Evolutionary conservation across 331 rosid genomes (phyloP).

Genomic region (Telfairia occidentalis): DNA sequence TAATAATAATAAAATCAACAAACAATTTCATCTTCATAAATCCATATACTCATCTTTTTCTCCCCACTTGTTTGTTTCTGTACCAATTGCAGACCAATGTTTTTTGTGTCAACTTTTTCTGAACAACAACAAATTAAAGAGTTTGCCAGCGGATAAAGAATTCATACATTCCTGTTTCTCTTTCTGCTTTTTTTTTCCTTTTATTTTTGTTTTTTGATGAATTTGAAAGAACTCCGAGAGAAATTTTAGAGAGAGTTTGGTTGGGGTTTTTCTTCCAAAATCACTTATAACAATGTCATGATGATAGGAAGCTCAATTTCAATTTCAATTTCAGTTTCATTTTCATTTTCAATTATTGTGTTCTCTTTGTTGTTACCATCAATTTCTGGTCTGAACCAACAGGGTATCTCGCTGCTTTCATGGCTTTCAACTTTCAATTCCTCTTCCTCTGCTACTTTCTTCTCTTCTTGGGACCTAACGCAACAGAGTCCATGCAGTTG

Average conservation of each 20-base stretch:
- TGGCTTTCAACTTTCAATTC: constrained; percentile 81
- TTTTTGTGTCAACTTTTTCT: constrained; percentile 3
- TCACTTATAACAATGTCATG: not conserved
- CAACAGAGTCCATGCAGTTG: constrained; percentile 68
- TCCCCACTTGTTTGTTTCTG: not conserved
- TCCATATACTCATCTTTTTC: not conserved
- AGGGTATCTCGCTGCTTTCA: constrained; percentile 76
- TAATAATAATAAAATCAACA: not conserved
- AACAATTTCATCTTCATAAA: not conserved
- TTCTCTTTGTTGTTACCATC: constrained; percentile 28
- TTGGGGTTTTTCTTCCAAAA: not conserved
- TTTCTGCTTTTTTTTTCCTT: too few species aligned
- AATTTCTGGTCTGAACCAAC: constrained; percentile 60
- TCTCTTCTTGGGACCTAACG: constrained; percentile 73
- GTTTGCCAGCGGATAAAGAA: not conserved
- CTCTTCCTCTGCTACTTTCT: constrained; percentile 39
- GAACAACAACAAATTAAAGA: not conserved
- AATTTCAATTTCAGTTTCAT: constrained; percentile 3
- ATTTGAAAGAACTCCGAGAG: too few species aligned
- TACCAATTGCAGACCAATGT: not conserved
- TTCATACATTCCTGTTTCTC: not conserved
- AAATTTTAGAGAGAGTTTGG: too few species aligned
- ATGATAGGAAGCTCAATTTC: not conserved
- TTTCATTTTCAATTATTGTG: constrained; percentile 26
- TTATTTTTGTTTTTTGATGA: too few species aligned